Evolutionary conservation across 352 stramenopile genomes (phyloP), one percentile per base, ranked within the genome.

Genomic region (Pythium folliculosum): DNA sequence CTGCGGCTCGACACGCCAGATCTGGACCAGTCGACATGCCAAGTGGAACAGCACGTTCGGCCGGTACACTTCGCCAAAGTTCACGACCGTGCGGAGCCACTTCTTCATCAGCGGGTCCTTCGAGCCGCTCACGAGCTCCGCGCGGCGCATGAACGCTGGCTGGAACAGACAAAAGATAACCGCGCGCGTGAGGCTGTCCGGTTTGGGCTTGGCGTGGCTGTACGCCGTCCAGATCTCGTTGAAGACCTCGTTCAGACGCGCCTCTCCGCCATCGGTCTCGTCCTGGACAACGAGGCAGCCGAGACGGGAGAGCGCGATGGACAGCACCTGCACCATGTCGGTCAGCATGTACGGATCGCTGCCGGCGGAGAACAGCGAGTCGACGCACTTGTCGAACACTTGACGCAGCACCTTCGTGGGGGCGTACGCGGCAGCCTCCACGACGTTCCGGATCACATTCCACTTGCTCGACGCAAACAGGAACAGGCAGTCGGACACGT

Each of bases 41-140:
- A 95, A 49, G 74, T 95, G 87, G 70, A 90, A 95, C 17, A 95
- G 70, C 16, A 92, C 87, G 51, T 93, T 93, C 4, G 87, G 87
- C 6, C 87, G 75, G 44, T 91, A 70, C 6, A 73, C 63, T 23
- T 82, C 66, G 37, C 83, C 87, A 61, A 91, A 92, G 27, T 50
- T 44, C 40, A 84, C 59, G 50, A 91, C 76, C 9, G 75, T 77
- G 21, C 67, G 63, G 30, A 92, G 76, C 84, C 83, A 93, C 32
- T 66, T 71, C 63, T 89, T 90, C 54, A 92, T 77, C 13, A 77
- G 65, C 21, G 64, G 52, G 17, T 37, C 21, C 16, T 75, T 30
- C 6, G 62, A 53, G 14, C 37, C 48, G 3, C 61, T 61, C 0
- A 67, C 63, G 1, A 83, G 64, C 27, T 60, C 54, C 4, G 43